Percentiles rank a stretch among this genome's conserved stretches.
These are phyloP conservation scores for Oidiodendron maius DNA, from an alignment of 495 filamentous ascomycete genomes.

Conservation along the genomic window DNA sequence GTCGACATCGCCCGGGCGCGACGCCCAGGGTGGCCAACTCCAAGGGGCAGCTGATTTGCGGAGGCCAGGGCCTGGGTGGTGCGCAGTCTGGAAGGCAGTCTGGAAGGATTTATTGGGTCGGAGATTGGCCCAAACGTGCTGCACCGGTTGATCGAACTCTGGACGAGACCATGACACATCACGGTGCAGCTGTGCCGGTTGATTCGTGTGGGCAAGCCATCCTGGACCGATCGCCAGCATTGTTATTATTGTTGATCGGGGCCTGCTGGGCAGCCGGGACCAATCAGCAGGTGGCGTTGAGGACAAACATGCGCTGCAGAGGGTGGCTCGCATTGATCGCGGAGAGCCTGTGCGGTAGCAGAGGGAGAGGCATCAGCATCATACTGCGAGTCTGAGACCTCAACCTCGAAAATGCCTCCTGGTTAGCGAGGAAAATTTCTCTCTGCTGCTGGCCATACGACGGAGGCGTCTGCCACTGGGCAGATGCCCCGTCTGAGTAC, in stretches of 20 bases:
- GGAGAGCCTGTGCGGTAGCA: slow-evolving; percentile 8
- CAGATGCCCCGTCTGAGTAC: too few relatives aligned
- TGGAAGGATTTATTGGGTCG: slow-evolving; percentile 12
- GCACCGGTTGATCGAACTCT: slow-evolving; percentile 12
- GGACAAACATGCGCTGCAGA: slow-evolving; percentile 1
- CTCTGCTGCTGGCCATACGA: too few relatives aligned
- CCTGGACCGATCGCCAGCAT: not conserved
- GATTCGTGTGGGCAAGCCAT: not conserved
- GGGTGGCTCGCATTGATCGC: slow-evolving; percentile 13
- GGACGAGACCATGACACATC: slow-evolving; percentile 19
- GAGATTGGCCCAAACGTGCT: slow-evolving; percentile 20
- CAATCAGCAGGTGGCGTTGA: not conserved
- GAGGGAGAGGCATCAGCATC: slow-evolving; percentile 3
- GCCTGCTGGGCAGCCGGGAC: not conserved
- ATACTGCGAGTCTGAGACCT: too few relatives aligned
- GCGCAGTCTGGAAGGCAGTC: slow-evolving; percentile 10
- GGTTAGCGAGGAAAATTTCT: too few relatives aligned
- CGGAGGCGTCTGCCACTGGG: too few relatives aligned
- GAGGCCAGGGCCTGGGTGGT: not conserved
- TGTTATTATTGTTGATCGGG: not conserved
- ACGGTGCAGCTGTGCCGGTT: slow-evolving; percentile 11
- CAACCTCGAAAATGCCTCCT: too few relatives aligned
- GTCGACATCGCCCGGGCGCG: slow-evolving; percentile 13
- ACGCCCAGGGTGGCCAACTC: not conserved
- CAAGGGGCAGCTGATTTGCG: not conserved